Conservation (phyloP, 1,284 basidiomycete genomes). For the Puccinia triticina region DNA sequence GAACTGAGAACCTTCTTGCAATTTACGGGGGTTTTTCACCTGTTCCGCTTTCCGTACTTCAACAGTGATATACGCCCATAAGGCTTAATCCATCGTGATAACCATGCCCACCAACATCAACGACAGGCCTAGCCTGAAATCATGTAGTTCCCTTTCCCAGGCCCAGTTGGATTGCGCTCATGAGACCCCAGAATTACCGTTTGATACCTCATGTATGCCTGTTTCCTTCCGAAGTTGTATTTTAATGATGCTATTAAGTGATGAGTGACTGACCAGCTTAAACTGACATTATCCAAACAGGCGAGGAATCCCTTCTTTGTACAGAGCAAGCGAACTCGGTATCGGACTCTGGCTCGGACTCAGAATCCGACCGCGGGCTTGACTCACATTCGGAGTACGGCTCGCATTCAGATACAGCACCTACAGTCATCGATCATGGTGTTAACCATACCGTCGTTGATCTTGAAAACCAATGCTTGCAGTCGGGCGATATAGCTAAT, state of each 20-base stretch:
- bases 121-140: neutral
- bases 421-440: neutral
- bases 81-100: neutral
- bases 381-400: neutral
- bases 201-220: neutral
- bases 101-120: neutral
- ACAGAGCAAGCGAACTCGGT: neutral
- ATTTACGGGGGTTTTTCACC: neutral
- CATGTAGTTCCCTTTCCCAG: neutral
- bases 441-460: neutral
- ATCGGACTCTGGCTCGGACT: neutral
- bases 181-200: neutral
- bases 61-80: neutral
- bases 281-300: neutral
- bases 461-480: neutral
- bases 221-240: neutral
- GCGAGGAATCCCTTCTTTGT: neutral
- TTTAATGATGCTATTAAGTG: neutral
- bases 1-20: neutral
- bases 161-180: neutral
- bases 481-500: neutral
- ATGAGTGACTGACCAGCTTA: neutral
- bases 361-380: neutral
- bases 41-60: neutral
- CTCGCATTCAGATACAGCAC: neutral